Base-by-base conservation (phyloP, 2,329 filamentous ascomycete genomes). In the Dissoconium aciculare region DNA sequence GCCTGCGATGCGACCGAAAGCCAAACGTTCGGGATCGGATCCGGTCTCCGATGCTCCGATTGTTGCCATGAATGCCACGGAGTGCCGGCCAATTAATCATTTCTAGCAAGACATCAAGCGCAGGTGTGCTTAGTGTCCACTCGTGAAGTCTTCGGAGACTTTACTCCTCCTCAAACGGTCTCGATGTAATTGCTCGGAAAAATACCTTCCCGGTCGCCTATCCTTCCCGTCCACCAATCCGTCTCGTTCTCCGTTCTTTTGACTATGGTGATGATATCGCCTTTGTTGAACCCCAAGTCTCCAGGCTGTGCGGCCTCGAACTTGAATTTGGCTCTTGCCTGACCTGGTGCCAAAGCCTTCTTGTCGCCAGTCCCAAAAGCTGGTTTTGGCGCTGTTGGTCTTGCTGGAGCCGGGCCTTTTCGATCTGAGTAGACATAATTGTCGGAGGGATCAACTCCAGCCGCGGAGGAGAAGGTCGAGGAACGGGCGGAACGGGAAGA, bases 221-320 rank as follows among this genome's bases (percentile, higher is more conserved):
- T 75, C 57, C 78, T 77, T 15, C 89, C 89, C 11, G 87, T 95
- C 89, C 87, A 95, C 87, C 87, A 95, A 55, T 95, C 87, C 34
- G 84, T 85, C 35, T 82, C 79, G 45, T 79, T 94, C 4, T 95
- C 82, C 4, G 87, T 95, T 57, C 80, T 79, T 64, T 98, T 94
- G 34, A 92, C 55, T 35, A 98, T 84, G 1, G 84, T 94, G 42
- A 98, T 94, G 34, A 95, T 58, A 16, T 98, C 89, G 12, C 89
- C 89, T 66, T 98, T 98, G 63, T 92, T 93, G 60, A 98, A 98
- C 0, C 78, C 82, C 34, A 95, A 55, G 53, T 98, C 87, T 4
- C 87, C 87, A 0, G 83, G 74, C 55, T 94, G 85, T 48, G 93
- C 87, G 0, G 84, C 77, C 40, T 95, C 87, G 51, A 98, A 98